Conservation (phyloP, 495 filamentous ascomycete genomes). For the Extremus antarcticus region DNA sequence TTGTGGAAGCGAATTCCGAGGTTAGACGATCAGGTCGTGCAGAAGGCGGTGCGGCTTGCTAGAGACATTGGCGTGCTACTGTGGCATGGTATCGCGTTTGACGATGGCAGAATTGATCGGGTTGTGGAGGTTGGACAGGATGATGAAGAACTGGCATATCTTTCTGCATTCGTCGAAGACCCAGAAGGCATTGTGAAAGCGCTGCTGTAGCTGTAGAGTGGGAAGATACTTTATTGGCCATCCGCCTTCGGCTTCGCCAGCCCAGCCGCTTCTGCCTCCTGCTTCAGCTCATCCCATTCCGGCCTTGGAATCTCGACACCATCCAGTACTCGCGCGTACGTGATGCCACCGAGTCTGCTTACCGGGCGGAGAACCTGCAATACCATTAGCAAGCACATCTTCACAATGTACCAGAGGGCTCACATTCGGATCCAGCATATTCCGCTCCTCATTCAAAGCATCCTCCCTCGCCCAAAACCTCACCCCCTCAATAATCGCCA, state of each 20-base stretch:
- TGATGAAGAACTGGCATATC: conserved; percentile 36
- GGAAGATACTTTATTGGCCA: conserved; percentile 6
- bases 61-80: conserved; percentile 43
- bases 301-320: conserved; percentile 70
- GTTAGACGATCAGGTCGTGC: conserved; percentile 16
- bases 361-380: conserved; percentile 52
- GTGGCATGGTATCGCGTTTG: conserved; percentile 51
- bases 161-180: conserved; percentile 26
- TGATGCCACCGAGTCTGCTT: conserved; percentile 71
- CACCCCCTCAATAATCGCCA: conserved; percentile 75
- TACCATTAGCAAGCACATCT: conserved; percentile 26
- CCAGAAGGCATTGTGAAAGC: background rate
- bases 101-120: conserved; percentile 42
- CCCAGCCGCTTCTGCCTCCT: conserved; percentile 35
- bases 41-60: conserved; percentile 32
- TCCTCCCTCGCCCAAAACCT: conserved; percentile 86
- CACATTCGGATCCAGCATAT: conserved; percentile 53
- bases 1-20: conserved; percentile 20
- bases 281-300: conserved; percentile 45
- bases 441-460: conserved; percentile 66
- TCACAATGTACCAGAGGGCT: no score
- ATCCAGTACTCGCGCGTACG: conserved; percentile 60
- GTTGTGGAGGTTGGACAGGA: conserved; percentile 41
- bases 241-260: conserved; percentile 27
- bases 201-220: background rate